phyloP scores from a whole-genome alignment of 192 early-diverging fungal genomes.

The Podila clonocystis region DNA sequence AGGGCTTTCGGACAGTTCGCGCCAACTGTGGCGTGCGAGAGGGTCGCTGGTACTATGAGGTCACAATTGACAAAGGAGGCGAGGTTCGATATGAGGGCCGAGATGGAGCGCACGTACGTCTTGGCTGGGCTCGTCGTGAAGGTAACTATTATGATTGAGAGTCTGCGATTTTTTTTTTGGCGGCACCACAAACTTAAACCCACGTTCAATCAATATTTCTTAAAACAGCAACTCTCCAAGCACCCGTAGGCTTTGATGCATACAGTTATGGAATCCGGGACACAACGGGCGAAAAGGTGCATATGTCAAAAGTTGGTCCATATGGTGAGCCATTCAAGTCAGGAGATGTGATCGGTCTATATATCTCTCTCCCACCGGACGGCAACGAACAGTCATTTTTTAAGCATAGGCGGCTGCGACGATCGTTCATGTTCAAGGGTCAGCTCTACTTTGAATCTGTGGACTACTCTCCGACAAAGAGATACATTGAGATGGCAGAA shows the following conservation, averaged over 20 bases:
- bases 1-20: slow-evolving; percentile 71
- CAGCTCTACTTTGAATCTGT: slow-evolving; percentile 65
- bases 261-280: slow-evolving; percentile 74
- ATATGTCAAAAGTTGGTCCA: slow-evolving; percentile 55
- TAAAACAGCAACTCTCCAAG: slow-evolving; percentile 62
- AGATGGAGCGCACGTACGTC: slow-evolving; percentile 68
- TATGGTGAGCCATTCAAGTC: slow-evolving; percentile 69
- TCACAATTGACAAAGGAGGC: slow-evolving; percentile 58
- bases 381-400: slow-evolving; percentile 49
- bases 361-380: slow-evolving; percentile 61
- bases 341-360: slow-evolving; percentile 73
- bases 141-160: slow-evolving; percentile 37
- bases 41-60: slow-evolving; percentile 73
- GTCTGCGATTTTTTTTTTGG: background rate
- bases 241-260: slow-evolving; percentile 72
- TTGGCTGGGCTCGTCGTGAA: slow-evolving; percentile 73
- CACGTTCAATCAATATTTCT: slow-evolving; percentile 2
- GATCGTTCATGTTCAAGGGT: slow-evolving; percentile 64
- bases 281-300: slow-evolving; percentile 68
- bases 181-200: background rate
- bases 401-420: slow-evolving; percentile 55
- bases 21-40: slow-evolving; percentile 69
- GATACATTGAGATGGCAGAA: slow-evolving; percentile 56
- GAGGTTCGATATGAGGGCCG: slow-evolving; percentile 51
- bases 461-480: slow-evolving; percentile 60